A percentile compares a stretch with the other conserved stretches of the same genome.
phyloP scores from a whole-genome alignment of 192 early-diverging fungal genomes.

The Entomortierella lignicola region DNA sequence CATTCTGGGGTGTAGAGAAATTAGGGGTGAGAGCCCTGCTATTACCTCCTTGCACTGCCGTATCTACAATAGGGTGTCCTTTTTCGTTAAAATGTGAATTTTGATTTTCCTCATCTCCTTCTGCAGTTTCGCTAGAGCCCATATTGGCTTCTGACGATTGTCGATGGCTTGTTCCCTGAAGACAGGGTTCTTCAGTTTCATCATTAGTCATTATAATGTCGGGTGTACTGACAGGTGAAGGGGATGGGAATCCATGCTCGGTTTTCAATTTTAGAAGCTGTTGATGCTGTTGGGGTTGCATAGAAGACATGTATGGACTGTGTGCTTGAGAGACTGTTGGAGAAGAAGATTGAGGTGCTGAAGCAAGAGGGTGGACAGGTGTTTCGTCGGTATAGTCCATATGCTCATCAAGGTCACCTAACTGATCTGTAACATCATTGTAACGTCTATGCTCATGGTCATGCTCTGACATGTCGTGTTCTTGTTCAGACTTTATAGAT shows the following conservation, averaged over 20 bases:
- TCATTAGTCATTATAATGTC: constrained; percentile 24
- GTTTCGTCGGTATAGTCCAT: constrained; percentile 29
- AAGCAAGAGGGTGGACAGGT: constrained; percentile 24
- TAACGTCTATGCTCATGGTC: neutral
- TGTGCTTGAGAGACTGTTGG: neutral
- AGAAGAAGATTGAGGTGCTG: constrained; percentile 6
- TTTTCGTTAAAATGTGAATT: constrained; percentile 4
- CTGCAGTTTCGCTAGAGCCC: constrained; percentile 1
- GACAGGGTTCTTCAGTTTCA: neutral
- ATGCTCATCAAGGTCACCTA: constrained; percentile 1
- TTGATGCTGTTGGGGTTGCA: constrained; percentile 37
- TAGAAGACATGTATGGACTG: neutral
- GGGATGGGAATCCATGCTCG: constrained; percentile 19
- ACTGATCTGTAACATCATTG: neutral
- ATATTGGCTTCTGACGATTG: constrained; percentile 14
- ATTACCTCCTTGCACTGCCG: neutral
- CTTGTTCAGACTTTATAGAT: constrained; percentile 12
- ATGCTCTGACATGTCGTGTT: constrained; percentile 6
- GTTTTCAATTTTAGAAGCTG: constrained; percentile 31
- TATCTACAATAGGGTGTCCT: constrained; percentile 11
- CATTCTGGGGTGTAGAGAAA: neutral
- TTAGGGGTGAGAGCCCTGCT: neutral
- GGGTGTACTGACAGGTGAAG: constrained; percentile 10
- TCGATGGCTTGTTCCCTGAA: constrained; percentile 4
- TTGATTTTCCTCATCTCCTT: neutral